Evolutionary conservation across 2,329 filamentous ascomycete genomes (phyloP), one percentile per base, ranked within the genome.

Genomic region (Xylaria sp.): DNA sequence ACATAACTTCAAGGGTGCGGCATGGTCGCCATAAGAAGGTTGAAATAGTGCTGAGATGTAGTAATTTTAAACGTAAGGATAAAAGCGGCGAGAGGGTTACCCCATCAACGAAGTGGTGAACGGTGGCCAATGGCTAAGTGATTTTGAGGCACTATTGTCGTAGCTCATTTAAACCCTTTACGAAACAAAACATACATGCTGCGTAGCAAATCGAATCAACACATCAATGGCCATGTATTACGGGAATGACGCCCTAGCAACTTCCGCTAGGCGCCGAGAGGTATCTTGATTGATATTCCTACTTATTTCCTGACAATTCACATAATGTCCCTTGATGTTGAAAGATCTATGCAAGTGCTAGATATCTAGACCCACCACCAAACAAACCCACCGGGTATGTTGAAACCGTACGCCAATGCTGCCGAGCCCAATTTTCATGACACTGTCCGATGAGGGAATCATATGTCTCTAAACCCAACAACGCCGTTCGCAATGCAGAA

Each of bases 371-470:
- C 63, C 58, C 31, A 54, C 61, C 43, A 29, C 43, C 27, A 40
- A 60, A 54, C 25, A 47, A 65, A 65, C 57, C 65, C 56, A 58
- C 63, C 49, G 71, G 71, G 71, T 73, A 74, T 75, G 73, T 75
- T 75, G 73, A 75, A 75, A 74, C 73, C 73, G 72, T 75, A 75
- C 73, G 73, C 73, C 73, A 72, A 73, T 75, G 73, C 73, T 75
- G 60, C 70, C 70, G 68, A 73, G 68, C 70, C 69, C 70, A 65
- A 69, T 68, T 70, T 71, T 72, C 67, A 70, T 71, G 72, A 73
- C 71, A 71, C 64, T 72, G 68, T 74, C 73, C 73, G 72, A 74
- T 75, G 73, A 75, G 72, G 73, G 72, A 74, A 74, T 71, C 70
- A 67, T 70, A 71, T 72, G 71, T 73, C 69, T 74, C 68, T 73